Evolutionary conservation across 768 basidiomycete genomes (phyloP).

Genomic region (Pulveroboletus frians): DNA sequence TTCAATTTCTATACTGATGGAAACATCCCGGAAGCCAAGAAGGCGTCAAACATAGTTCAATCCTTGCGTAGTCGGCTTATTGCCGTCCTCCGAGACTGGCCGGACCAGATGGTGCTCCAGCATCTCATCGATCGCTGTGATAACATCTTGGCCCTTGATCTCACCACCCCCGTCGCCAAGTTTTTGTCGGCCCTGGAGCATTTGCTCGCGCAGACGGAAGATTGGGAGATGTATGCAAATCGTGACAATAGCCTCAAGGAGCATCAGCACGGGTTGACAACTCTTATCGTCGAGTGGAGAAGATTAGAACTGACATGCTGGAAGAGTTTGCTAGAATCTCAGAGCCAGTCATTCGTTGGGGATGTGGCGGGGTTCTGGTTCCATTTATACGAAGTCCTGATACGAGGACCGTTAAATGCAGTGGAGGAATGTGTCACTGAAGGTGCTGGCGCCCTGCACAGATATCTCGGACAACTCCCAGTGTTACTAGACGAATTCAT

Average conservation of each 20-base stretch:
- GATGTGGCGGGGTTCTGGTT: slow-evolving; percentile 81
- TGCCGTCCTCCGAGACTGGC: slow-evolving; percentile 73
- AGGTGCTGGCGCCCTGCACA: slow-evolving; percentile 32
- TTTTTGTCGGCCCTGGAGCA: slow-evolving; percentile 80
- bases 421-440: slow-evolving; percentile 34
- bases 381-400: slow-evolving; percentile 72
- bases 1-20: slow-evolving; percentile 79
- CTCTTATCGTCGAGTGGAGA: slow-evolving; percentile 84
- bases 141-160: slow-evolving; percentile 51
- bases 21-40: slow-evolving; percentile 69
- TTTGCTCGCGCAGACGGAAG: slow-evolving; percentile 78
- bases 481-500: slow-evolving; percentile 82
- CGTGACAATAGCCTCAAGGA: slow-evolving; percentile 73
- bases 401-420: slow-evolving; percentile 57
- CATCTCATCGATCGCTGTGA: slow-evolving; percentile 73
- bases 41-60: slow-evolving; percentile 47
- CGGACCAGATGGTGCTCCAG: slow-evolving; percentile 95
- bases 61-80: slow-evolving; percentile 50
- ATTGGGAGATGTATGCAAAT: slow-evolving; percentile 97
- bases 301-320: slow-evolving; percentile 86
- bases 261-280: slow-evolving; percentile 60
- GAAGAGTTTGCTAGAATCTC: slow-evolving; percentile 71
- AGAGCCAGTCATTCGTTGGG: slow-evolving; percentile 44
- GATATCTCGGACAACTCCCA: slow-evolving; percentile 62
- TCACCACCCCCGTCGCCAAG: slow-evolving; percentile 74